A percentile compares a stretch with the other conserved stretches of the same genome.
These are phyloP conservation scores for Paulownia fortunei DNA, from an alignment of 257 asterid species.

Conservation along the genomic window DNA sequence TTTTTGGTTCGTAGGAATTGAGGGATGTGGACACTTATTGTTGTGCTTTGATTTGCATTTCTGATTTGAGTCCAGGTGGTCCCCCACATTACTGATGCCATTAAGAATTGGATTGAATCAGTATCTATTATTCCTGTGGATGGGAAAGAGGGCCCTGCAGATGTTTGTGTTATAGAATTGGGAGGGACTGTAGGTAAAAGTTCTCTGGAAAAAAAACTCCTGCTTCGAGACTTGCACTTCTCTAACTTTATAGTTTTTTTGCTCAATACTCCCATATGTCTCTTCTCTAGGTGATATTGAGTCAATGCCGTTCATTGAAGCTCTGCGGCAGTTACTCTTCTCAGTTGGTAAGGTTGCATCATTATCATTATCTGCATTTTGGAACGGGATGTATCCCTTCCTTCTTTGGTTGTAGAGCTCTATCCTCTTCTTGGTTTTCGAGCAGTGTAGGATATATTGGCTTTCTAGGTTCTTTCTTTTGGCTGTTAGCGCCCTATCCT, in stretches of 20 bases:
- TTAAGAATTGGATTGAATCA: conserved; percentile 87
- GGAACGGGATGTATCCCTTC: conserved; percentile 5
- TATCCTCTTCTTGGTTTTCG: background rate
- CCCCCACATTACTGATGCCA: conserved; percentile 95
- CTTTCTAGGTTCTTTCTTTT: background rate
- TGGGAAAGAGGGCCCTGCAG: conserved; percentile 92
- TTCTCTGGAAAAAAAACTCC: conserved; percentile 4
- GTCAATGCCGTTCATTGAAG: conserved; percentile 99
- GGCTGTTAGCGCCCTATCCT: background rate
- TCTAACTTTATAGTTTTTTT: background rate
- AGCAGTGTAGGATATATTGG: background rate
- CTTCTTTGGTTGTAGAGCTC: background rate
- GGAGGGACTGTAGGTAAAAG: conserved; percentile 97
- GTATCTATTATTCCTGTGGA: conserved; percentile 89
- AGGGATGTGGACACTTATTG: background rate
- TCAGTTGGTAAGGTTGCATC: conserved; percentile 74
- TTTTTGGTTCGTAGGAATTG: conserved; percentile 3
- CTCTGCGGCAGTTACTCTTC: conserved; percentile 85
- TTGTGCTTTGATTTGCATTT: conserved; percentile 2
- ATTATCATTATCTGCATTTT: conserved; percentile 4
- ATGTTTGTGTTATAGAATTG: conserved; percentile 97
- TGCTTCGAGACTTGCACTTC: background rate
- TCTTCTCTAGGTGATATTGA: conserved; percentile 86
- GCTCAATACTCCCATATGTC: conserved; percentile 15
- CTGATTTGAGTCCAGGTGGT: conserved; percentile 67